A percentile compares a stretch with the other conserved stretches of the same genome.
phyloP scores from a whole-genome alignment of 1,284 basidiomycete species.

The Melampsora americana region DNA sequence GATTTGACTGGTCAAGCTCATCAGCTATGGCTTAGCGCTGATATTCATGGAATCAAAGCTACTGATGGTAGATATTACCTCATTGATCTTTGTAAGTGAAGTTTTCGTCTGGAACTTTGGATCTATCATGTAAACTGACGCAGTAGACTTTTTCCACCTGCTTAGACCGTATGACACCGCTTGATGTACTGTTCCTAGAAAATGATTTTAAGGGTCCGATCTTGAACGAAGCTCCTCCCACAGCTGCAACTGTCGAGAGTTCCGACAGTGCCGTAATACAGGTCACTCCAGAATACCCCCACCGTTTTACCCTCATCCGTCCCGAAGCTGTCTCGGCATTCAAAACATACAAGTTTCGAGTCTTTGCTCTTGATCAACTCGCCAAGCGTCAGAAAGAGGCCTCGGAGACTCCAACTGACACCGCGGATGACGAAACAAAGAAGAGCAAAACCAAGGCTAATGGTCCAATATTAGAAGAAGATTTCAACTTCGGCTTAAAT shows the following conservation, averaged over 20 bases:
- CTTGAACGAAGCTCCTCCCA: conserved; percentile 22
- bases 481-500: conserved; percentile 61
- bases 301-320: conserved; percentile 38
- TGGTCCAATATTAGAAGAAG: conserved; percentile 50
- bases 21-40: conserved; percentile 59
- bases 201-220: conserved; percentile 44
- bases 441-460: not conserved
- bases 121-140: not conserved
- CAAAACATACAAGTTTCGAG: conserved; percentile 36
- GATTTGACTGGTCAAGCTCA: conserved; percentile 57
- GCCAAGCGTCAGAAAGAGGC: conserved; percentile 24
- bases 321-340: conserved; percentile 35
- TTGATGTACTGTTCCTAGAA: conserved; percentile 36
- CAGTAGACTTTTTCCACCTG: not conserved
- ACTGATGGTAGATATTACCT: conserved; percentile 61
- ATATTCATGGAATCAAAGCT: conserved; percentile 62
- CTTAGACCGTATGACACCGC: conserved; percentile 42
- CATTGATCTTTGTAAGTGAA: conserved; percentile 57
- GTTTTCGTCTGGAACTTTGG: no score
- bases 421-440: not conserved
- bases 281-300: conserved; percentile 28
- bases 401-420: conserved; percentile 10
- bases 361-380: conserved; percentile 33
- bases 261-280: not conserved
- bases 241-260: not conserved